A percentile compares a stretch with the other conserved stretches of the same genome.
phyloP scores from a whole-genome alignment of 2,329 filamentous ascomycete genomes.

The Salinomyces thailandicus region DNA sequence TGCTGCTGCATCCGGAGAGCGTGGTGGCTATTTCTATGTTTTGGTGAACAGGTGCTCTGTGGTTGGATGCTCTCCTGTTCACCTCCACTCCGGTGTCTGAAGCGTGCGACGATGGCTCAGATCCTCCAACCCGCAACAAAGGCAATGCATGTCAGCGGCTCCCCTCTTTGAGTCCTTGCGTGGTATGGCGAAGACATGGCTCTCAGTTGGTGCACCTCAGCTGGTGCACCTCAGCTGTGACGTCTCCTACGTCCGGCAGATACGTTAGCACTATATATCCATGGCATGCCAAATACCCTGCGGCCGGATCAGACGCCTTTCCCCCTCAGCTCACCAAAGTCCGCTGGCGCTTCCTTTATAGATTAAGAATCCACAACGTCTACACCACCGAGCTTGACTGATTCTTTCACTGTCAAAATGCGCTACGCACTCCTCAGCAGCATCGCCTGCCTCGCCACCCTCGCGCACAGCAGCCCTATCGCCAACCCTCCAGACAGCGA shows the following conservation, averaged over 20 bases:
- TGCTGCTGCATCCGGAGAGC: too few relatives aligned
- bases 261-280: too few relatives aligned
- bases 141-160: constrained; percentile 1
- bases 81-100: too few relatives aligned
- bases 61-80: too few relatives aligned
- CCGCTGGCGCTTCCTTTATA: not conserved
- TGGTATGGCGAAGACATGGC: too few relatives aligned
- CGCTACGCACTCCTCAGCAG: not conserved
- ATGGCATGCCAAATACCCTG: not conserved
- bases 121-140: too few relatives aligned
- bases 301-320: not conserved
- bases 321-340: not conserved
- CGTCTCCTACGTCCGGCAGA: not conserved
- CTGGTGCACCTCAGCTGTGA: not conserved
- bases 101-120: too few relatives aligned
- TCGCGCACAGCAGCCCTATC: constrained; percentile 3
- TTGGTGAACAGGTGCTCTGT: too few relatives aligned
- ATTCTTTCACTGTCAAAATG: not conserved
- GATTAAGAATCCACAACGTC: not conserved
- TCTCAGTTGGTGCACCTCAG: too few relatives aligned
- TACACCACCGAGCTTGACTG: not conserved
- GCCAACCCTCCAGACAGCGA: constrained; percentile 1
- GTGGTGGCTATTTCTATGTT: too few relatives aligned
- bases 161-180: not conserved
- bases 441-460: constrained; percentile 1